Percentiles rank a stretch among this genome's conserved stretches.
Conservation (phyloP, 306 rosid species). For the Arachis stenosperma region DNA sequence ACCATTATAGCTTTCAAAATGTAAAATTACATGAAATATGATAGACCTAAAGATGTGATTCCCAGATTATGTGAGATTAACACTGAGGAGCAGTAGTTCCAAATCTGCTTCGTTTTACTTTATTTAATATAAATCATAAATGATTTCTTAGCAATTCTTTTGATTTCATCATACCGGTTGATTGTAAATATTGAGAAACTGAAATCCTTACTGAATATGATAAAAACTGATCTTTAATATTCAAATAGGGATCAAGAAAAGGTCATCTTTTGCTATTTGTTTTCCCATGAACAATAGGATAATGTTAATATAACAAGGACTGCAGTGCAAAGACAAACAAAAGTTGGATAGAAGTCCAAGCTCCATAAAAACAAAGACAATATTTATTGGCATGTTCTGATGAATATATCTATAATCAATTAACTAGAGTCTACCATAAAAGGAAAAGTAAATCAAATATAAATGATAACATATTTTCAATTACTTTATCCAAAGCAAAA, state of each 20-base stretch:
- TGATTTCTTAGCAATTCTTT: not conserved
- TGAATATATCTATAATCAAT: not conserved
- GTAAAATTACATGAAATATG: slow-evolving; percentile 22
- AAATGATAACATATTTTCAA: not conserved
- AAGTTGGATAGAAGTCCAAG: not conserved
- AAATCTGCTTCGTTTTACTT: not conserved
- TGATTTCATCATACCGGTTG: not conserved
- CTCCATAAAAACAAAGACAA: not conserved
- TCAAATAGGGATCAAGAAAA: slow-evolving; percentile 28
- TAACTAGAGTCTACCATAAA: slow-evolving; percentile 2
- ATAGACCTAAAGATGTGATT: slow-evolving; percentile 13
- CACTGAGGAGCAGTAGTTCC: slow-evolving; percentile 15
- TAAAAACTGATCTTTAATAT: slow-evolving; percentile 19
- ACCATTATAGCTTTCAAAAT: slow-evolving; percentile 1
- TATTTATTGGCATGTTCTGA: not conserved
- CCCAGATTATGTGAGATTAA: not conserved
- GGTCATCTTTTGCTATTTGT: not conserved
- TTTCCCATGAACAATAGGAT: not conserved
- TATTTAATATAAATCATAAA: slow-evolving; percentile 21
- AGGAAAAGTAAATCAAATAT: not conserved
- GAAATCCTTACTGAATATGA: not conserved
- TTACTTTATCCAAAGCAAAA: not conserved
- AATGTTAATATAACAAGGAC: not conserved
- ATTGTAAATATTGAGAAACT: slow-evolving; percentile 2
- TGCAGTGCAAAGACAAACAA: not conserved